Base-by-base conservation (phyloP, 1,284 basidiomycete genomes). In the Leccinum angustisporum region DNA sequence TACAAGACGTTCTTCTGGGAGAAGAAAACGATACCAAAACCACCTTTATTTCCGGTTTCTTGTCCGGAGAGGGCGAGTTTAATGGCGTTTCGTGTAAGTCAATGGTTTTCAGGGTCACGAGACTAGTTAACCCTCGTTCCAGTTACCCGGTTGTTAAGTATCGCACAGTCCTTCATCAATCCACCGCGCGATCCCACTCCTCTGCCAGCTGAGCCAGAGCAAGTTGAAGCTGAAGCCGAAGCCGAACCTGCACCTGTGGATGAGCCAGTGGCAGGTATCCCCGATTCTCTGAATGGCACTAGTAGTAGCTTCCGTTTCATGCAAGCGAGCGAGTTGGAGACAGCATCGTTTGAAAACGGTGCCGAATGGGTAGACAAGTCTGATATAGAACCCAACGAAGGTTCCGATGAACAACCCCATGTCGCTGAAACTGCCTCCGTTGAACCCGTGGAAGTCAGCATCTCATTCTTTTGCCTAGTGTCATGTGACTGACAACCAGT, bases 321-420 rank as follows among this genome's bases (percentile, higher is more conserved):
- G 77, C 85, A 90, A 74, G 87, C 82, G 59, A 91, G 90, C 69
- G 90, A 92, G 67, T 78, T 92, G 33, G 91, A 87, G 63, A 68
- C 78, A 3, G 58, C 79, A 30, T 66, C 78, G 11, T 80, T 82
- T 51, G 84, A 85, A 62, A 77, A 81, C 34, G 77, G 69, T 31
- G 75, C 77, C 7, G 83, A 86, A 66, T 85, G 82, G 82, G 79
- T 83, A 7, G 82, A 86, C 63, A 75, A 72, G 13, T 63, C 77
- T 18, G 78, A 79, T 21, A 74, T 64, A 59, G 71, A 70, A 57
- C 27, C 52, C 38, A 65, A 62, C 46, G 59, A 61, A 54, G 60
- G 70, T 48, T 56, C 72, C 21, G 76, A 78, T 56, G 70, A 74
- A 51, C 64, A 63, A 31, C 40, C 54, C 5, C 71, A 75, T 58